Percentiles rank a stretch among this genome's conserved stretches.
Conservation (phyloP, 2,329 filamentous ascomycete species). For the Coleophoma cylindrospora region DNA sequence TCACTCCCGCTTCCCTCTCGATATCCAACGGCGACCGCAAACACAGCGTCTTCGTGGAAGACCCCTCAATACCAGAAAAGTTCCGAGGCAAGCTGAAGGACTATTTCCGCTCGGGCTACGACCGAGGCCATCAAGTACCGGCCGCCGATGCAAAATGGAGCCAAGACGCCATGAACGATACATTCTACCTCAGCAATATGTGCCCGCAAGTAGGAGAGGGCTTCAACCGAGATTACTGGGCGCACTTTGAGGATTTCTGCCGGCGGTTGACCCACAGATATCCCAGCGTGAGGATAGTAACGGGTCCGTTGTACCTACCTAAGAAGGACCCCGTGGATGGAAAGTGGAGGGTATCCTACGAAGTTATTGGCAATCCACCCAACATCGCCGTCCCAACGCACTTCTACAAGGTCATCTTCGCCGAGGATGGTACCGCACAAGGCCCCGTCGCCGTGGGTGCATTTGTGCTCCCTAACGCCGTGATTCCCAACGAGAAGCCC, state of each 20-base stretch:
- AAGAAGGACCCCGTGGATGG: slow-evolving; percentile 75
- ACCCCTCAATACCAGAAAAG: slow-evolving; percentile 70
- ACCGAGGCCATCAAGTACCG: slow-evolving; percentile 94
- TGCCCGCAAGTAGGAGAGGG: slow-evolving; percentile 96
- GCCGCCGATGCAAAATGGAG: slow-evolving; percentile 96
- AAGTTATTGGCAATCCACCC: slow-evolving; percentile 90
- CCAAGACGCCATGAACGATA: slow-evolving; percentile 90
- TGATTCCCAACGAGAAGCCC: slow-evolving; percentile 81
- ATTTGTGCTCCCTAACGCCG: slow-evolving; percentile 91
- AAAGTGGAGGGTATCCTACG: slow-evolving; percentile 94
- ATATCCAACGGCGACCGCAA: slow-evolving; percentile 75
- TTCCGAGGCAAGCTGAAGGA: slow-evolving; percentile 90
- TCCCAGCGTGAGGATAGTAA: slow-evolving; percentile 85
- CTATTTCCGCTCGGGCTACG: slow-evolving; percentile 92
- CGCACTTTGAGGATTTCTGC: slow-evolving; percentile 97
- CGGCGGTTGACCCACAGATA: slow-evolving; percentile 75
- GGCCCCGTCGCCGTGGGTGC: slow-evolving; percentile 85
- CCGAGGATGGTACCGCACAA: slow-evolving; percentile 67
- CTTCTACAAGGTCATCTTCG: slow-evolving; percentile 99
- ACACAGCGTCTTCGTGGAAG: slow-evolving; percentile 79
- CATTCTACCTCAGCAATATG: slow-evolving; percentile 93
- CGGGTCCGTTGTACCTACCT: slow-evolving; percentile 89
- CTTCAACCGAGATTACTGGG: slow-evolving; percentile 99
- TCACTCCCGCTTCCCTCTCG: slow-evolving; percentile 80
- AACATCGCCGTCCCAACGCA: slow-evolving; percentile 96